Evolutionary conservation across 2,329 filamentous ascomycete genomes (phyloP).

Genomic region (Pestalotiopsis sp.): DNA sequence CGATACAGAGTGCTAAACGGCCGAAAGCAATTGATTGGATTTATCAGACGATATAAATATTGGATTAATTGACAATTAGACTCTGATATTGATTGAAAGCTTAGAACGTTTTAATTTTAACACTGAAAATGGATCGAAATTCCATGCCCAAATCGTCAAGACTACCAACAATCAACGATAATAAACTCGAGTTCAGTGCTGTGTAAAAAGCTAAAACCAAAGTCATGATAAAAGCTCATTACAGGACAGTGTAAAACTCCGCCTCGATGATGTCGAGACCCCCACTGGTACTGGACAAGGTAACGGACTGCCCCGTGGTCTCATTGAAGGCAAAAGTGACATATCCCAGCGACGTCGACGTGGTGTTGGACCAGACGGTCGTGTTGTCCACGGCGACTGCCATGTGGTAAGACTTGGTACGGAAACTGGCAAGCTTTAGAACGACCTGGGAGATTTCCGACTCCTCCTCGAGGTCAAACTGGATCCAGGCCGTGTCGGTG

Average conservation of each 20-base stretch:
- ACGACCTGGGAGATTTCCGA: background rate
- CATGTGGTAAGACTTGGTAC: background rate
- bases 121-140: no score
- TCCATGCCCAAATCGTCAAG: no score
- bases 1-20: no score
- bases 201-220: no score
- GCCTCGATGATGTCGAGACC: background rate
- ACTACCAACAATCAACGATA: no score
- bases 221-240: background rate
- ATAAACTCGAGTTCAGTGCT: no score
- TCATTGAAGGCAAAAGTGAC: background rate
- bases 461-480: background rate
- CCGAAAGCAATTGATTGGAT: no score
- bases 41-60: no score
- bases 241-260: background rate
- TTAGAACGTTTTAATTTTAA: no score
- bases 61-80: no score
- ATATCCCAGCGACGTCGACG: background rate
- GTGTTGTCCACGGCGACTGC: background rate
- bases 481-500: background rate
- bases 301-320: background rate
- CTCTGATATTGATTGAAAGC: no score
- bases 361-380: background rate
- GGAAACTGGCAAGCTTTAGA: background rate
- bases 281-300: background rate